Base-by-base conservation (phyloP, 129 eudicot species). In the Rutidosis leptorrhynchoides region DNA sequence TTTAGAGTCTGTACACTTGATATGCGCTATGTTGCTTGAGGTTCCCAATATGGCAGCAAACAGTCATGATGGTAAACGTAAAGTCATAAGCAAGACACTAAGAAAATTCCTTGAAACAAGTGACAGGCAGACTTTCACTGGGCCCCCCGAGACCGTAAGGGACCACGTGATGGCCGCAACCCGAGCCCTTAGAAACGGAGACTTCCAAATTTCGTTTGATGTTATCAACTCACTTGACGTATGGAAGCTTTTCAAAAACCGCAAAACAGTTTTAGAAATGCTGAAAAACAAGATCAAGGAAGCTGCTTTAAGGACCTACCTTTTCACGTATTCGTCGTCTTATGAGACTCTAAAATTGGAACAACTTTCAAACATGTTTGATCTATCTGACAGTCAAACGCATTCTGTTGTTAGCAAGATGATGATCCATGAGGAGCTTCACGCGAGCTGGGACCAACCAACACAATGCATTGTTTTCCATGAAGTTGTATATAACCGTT, bases 1-100 rank as follows among this genome's bases (percentile, higher is more conserved):
- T 65, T 82, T 93, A 11, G 98, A 93, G 69, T 88, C 98, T 8
- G 96, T 88, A 7, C 98, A 93, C 64, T 68, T 93, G 61, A 88
- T 80, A 37, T 86, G 98, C 32, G 98, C 96, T 20, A 93, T 93
- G 96, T 74, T 93, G 49, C 86, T 93, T 0, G 98, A 93, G 77
- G 98, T 93, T 26, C 96, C 98, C 1, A 88, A 93, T 79, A 88
- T 93, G 90, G 96, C 98, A 2, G 96, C 98, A 56, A 83, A 86
- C 80, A 81, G 81, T 68, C 87, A 80, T 19, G 96, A 93, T 20
- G 84, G 90, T 19, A 83, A 78, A 68, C 95, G 90, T 67, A 85
- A 74, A 62, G 82, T 93, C 68, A 82, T 93, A 15, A 93, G 98
- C 81, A 93, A 86, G 78, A 93, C 86, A 0, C 94, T 93, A 58